A percentile compares a stretch with the other conserved stretches of the same genome.
Evolutionary conservation across 805 yeast species (phyloP).

Genomic region (Yamadazyma ubonensis): DNA sequence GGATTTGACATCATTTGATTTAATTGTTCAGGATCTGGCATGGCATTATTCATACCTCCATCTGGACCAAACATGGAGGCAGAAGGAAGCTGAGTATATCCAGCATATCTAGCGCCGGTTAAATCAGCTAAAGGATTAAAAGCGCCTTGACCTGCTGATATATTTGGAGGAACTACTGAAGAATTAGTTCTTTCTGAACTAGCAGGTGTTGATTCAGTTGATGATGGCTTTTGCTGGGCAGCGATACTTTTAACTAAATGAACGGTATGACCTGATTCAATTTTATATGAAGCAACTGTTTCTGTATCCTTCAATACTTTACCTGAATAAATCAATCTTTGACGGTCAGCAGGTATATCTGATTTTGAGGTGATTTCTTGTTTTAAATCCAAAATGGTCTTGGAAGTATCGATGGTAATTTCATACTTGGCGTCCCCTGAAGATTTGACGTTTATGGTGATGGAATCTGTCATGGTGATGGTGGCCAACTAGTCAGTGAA

Average conservation of each 20-base stretch:
- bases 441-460: conserved; percentile 37
- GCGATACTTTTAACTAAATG: conserved; percentile 85
- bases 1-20: conserved; percentile 78
- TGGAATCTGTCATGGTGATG: conserved; percentile 14
- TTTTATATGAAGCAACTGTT: conserved; percentile 69
- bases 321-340: conserved; percentile 90
- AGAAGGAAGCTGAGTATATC: conserved; percentile 82
- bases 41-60: conserved; percentile 74
- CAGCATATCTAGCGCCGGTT: conserved; percentile 96
- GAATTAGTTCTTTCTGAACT: conserved; percentile 21
- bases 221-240: conserved; percentile 24
- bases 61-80: conserved; percentile 92
- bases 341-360: conserved; percentile 72
- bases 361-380: conserved; percentile 57
- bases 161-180: conserved; percentile 64
- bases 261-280: conserved; percentile 81
- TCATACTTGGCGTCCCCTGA: conserved; percentile 82
- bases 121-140: conserved; percentile 89
- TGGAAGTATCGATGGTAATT: conserved; percentile 50
- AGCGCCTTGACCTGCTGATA: conserved; percentile 85
- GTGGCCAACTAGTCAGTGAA: conserved; percentile 4
- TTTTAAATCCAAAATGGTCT: conserved; percentile 70
- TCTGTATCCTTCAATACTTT: conserved; percentile 86
- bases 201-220: conserved; percentile 19
- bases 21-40: conserved; percentile 77